These are phyloP conservation scores for Cystobasidium pallidum DNA, from an alignment of 1,284 basidiomycete species.

Conservation along the genomic window DNA sequence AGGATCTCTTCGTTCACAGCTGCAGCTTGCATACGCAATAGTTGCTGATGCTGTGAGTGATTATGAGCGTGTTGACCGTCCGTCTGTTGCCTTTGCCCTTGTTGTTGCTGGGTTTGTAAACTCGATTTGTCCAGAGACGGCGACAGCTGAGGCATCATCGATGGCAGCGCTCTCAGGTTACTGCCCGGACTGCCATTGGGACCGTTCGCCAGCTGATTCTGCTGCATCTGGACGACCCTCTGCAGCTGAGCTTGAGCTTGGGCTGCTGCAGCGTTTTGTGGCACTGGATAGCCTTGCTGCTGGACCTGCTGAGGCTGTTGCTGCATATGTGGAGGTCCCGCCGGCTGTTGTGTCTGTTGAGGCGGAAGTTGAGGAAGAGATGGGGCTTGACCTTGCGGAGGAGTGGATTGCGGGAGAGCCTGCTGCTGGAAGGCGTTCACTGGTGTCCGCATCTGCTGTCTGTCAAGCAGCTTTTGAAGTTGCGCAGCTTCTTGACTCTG, in stretches of 20 bases:
- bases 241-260: slow-evolving; percentile 28
- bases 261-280: slow-evolving; percentile 21
- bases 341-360: background rate
- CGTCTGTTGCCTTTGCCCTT: background rate
- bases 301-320: slow-evolving; percentile 37
- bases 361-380: background rate
- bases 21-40: slow-evolving; percentile 41
- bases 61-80: background rate
- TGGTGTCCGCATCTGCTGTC: slow-evolving; percentile 38
- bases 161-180: slow-evolving; percentile 23
- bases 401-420: slow-evolving; percentile 3
- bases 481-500: slow-evolving; percentile 11
- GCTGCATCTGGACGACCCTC: slow-evolving; percentile 16
- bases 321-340: slow-evolving; percentile 7
- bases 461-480: slow-evolving; percentile 11
- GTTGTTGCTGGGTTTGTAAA: slow-evolving; percentile 28
- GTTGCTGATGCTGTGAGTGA: slow-evolving; percentile 20
- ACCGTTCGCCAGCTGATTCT: slow-evolving; percentile 36
- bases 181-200: slow-evolving; percentile 36
- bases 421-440: slow-evolving; percentile 29
- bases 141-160: slow-evolving; percentile 18
- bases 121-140: background rate
- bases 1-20: slow-evolving; percentile 32
- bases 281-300: slow-evolving; percentile 32
- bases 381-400: slow-evolving; percentile 21